Percentiles rank a stretch among this genome's conserved stretches.
These are phyloP conservation scores for Cornus controversa DNA, from an alignment of 148 eudicot genomes.

Conservation along the genomic window DNA sequence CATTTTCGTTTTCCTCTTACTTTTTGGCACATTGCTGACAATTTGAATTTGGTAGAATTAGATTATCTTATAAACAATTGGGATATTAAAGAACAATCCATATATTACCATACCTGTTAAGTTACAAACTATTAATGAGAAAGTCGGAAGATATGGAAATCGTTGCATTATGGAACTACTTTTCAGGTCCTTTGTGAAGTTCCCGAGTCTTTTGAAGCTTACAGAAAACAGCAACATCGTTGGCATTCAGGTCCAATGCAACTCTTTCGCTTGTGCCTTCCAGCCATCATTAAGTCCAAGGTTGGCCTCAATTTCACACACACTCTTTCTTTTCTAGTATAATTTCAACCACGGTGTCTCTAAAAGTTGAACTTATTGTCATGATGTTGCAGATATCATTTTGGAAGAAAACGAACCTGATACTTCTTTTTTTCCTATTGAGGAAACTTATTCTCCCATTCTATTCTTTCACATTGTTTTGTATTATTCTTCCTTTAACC, in stretches of 20 bases:
- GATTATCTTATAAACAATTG: neutral
- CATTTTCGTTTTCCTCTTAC: neutral
- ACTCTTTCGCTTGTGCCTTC: constrained; percentile 69
- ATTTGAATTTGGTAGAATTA: neutral
- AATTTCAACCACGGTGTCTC: neutral
- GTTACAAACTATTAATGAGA: neutral
- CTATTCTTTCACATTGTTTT: constrained; percentile 85
- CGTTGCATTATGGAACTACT: constrained; percentile 6
- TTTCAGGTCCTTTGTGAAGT: constrained; percentile 74
- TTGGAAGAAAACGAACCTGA: constrained; percentile 74
- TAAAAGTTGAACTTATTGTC: neutral
- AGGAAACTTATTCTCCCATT: constrained; percentile 80
- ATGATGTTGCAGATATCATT: constrained; percentile 51
- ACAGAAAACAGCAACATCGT: constrained; percentile 82
- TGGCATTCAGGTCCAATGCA: constrained; percentile 98
- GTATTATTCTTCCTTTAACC: constrained; percentile 78
- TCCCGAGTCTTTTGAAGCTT: constrained; percentile 83
- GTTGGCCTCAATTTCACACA: constrained; percentile 16
- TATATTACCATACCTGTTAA: neutral
- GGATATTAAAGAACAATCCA: neutral
- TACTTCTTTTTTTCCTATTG: constrained; percentile 68
- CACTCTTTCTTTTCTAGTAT: neutral
- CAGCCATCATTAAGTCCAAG: constrained; percentile 64
- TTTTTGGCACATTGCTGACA: neutral
- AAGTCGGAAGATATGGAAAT: neutral